Evolutionary conservation across 1,139 yeast genomes (phyloP).

Genomic region (Nakaseomyces sp.): DNA sequence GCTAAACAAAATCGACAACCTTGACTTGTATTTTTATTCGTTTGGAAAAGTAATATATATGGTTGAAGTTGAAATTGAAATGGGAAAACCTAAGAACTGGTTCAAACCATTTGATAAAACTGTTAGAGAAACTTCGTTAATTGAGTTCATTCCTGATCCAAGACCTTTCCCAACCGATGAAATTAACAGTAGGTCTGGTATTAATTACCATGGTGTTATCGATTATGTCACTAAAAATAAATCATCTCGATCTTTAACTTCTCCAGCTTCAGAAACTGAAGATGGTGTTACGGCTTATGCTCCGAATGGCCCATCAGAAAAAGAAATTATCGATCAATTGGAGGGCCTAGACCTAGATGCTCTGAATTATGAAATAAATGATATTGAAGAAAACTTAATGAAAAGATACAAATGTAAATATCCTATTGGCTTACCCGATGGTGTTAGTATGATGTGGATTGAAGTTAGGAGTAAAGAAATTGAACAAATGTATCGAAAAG

Average conservation of each 20-base stretch:
- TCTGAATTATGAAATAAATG: neutral
- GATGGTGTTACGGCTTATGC: conserved; percentile 3
- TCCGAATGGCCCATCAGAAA: neutral
- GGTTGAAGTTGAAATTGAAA: conserved; percentile 22
- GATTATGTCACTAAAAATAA: conserved; percentile 1
- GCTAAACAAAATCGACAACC: conserved; percentile 19
- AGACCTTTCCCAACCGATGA: conserved; percentile 11
- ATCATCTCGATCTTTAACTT: neutral
- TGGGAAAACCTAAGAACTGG: conserved; percentile 25
- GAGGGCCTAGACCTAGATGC: neutral
- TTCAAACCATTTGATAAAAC: conserved; percentile 22
- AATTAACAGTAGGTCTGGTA: conserved; percentile 1
- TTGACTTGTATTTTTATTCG: conserved; percentile 24
- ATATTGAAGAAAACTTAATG: conserved; percentile 6
- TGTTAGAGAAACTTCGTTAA: conserved; percentile 15
- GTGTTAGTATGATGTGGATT: conserved; percentile 19
- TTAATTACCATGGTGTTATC: conserved; percentile 4
- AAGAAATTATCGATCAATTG: neutral
- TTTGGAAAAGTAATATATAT: conserved; percentile 25
- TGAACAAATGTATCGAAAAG: conserved; percentile 19
- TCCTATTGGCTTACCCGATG: conserved; percentile 18
- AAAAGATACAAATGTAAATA: conserved; percentile 16
- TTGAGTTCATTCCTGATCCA: conserved; percentile 25
- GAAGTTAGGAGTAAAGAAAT: conserved; percentile 22
- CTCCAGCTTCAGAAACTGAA: conserved; percentile 3